phyloP scores from a whole-genome alignment of 345 rosid genomes.

The Gossypium herbaceum region DNA sequence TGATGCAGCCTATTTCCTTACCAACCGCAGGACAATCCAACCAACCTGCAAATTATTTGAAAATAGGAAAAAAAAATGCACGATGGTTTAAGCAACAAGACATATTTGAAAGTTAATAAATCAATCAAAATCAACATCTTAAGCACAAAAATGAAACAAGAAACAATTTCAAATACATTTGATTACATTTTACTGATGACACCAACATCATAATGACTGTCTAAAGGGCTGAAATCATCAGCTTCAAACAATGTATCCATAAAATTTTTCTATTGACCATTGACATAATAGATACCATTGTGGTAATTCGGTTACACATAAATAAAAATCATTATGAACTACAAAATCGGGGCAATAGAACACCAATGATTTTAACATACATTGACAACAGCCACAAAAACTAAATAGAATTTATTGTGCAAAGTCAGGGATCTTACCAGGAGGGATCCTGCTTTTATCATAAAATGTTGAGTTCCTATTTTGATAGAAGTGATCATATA shows the following conservation, averaged over 20 bases:
- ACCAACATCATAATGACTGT: neutral
- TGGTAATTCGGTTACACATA: neutral
- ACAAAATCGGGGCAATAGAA: neutral
- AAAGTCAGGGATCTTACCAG: constrained; percentile 43
- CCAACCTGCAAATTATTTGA: constrained; percentile 57
- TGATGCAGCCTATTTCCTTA: constrained; percentile 53
- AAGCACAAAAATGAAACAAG: neutral
- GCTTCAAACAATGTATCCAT: neutral
- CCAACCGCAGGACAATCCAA: constrained; percentile 83
- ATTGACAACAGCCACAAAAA: neutral
- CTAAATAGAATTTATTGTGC: neutral
- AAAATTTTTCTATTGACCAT: neutral
- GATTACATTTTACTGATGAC: neutral
- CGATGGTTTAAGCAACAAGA: neutral
- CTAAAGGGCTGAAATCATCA: neutral
- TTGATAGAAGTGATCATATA: constrained; percentile 45
- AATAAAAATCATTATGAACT: neutral
- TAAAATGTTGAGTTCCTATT: constrained; percentile 39
- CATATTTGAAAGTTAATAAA: neutral
- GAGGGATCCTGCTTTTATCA: constrained; percentile 77
- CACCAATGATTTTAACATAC: neutral
- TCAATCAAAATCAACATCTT: neutral
- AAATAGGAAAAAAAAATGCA: neutral
- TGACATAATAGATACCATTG: neutral
- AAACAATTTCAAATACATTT: neutral